These are phyloP conservation scores for Zygoascus meyerae DNA, from an alignment of 1,139 yeast genomes.

Conservation along the genomic window DNA sequence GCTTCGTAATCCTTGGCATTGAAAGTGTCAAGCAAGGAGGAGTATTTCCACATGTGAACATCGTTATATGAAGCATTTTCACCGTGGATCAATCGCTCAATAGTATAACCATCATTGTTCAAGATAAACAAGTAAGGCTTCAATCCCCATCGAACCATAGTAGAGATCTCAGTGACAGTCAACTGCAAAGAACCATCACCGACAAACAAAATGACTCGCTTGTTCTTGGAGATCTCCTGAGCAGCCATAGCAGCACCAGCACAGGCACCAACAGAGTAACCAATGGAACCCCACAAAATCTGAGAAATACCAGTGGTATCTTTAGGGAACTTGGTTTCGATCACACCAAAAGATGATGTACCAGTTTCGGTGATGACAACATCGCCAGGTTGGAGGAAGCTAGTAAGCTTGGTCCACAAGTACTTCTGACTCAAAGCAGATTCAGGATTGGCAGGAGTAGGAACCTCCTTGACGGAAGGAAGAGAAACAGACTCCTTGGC, in stretches of 20 bases:
- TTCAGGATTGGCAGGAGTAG: slow-evolving; percentile 28
- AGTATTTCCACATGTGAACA: slow-evolving; percentile 78
- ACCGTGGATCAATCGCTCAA: slow-evolving; percentile 85
- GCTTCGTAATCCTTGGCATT: slow-evolving; percentile 51
- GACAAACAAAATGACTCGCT: slow-evolving; percentile 73
- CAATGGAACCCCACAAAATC: slow-evolving; percentile 88
- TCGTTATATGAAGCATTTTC: slow-evolving; percentile 69
- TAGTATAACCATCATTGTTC: slow-evolving; percentile 85
- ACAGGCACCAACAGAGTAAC: slow-evolving; percentile 80
- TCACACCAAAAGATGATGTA: slow-evolving; percentile 83
- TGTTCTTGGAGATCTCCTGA: slow-evolving; percentile 60
- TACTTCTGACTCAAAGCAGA: slow-evolving; percentile 62
- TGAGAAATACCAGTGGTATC: slow-evolving; percentile 75
- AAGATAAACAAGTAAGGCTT: slow-evolving; percentile 77
- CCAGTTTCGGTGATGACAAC: slow-evolving; percentile 82
- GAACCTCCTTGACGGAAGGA: slow-evolving; percentile 21
- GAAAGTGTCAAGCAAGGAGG: slow-evolving; percentile 60
- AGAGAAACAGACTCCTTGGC: slow-evolving; percentile 19
- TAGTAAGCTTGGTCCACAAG: slow-evolving; percentile 72
- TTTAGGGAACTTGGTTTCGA: slow-evolving; percentile 71
- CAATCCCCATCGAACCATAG: slow-evolving; percentile 73
- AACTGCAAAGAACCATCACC: slow-evolving; percentile 91
- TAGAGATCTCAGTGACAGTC: slow-evolving; percentile 81
- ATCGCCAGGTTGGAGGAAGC: slow-evolving; percentile 76
- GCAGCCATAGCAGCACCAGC: slow-evolving; percentile 84